Percentiles rank a stretch among this genome's conserved stretches.
These are phyloP conservation scores for Suhomyces coccinellae DNA, from an alignment of 1,139 yeast species.

Conservation along the genomic window DNA sequence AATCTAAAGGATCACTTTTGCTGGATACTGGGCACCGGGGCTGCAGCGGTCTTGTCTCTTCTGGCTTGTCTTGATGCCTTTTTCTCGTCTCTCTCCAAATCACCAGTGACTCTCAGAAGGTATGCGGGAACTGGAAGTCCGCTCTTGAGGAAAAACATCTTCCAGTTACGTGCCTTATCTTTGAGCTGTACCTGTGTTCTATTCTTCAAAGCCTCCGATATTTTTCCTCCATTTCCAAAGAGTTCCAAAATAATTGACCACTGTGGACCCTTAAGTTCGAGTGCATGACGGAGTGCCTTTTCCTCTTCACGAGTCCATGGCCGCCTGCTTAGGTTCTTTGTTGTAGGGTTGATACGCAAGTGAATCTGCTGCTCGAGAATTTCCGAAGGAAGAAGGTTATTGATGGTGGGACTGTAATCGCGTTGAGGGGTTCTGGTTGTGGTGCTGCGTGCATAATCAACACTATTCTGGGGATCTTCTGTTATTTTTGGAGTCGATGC, in stretches of 20 bases:
- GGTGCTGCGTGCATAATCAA: neutral
- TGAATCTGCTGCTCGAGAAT: conserved; percentile 49
- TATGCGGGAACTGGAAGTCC: conserved; percentile 76
- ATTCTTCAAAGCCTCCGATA: conserved; percentile 79
- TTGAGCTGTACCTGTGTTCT: conserved; percentile 88
- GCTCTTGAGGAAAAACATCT: conserved; percentile 74
- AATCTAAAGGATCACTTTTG: conserved; percentile 6
- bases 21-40: conserved; percentile 33
- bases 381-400: conserved; percentile 46
- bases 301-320: conserved; percentile 93
- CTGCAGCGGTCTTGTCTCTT: conserved; percentile 43
- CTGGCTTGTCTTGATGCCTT: conserved; percentile 25
- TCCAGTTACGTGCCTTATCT: conserved; percentile 95
- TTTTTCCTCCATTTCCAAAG: conserved; percentile 90
- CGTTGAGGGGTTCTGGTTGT: neutral
- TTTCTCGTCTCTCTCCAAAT: conserved; percentile 57
- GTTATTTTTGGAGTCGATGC: neutral
- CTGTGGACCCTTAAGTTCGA: conserved; percentile 83
- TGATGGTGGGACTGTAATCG: conserved; percentile 14
- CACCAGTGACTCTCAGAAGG: conserved; percentile 83
- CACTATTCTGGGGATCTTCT: neutral
- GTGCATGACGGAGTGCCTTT: conserved; percentile 76
- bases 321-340: conserved; percentile 46
- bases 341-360: conserved; percentile 34
- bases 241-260: conserved; percentile 89